phyloP scores from a whole-genome alignment of 305 asterid genomes.

The Fraxinus sp. region DNA sequence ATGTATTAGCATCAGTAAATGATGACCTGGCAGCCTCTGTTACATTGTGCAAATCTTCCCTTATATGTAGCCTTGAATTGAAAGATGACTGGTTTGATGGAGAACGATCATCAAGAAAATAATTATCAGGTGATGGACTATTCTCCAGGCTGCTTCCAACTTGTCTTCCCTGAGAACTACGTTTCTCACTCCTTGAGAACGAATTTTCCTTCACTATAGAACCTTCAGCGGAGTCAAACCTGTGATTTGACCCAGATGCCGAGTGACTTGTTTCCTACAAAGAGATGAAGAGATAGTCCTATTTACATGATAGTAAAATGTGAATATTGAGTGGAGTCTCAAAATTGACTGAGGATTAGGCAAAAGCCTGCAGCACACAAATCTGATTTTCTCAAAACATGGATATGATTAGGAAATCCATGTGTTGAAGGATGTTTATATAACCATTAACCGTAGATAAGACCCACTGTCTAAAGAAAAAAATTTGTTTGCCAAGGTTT shows the following conservation, averaged over 20 bases:
- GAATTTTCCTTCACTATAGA: conserved; percentile 31
- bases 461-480: neutral
- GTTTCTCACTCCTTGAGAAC: conserved; percentile 29
- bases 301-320: neutral
- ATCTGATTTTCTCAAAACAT: neutral
- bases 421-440: neutral
- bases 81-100: conserved; percentile 42
- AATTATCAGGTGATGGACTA: conserved; percentile 38
- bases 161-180: conserved; percentile 29
- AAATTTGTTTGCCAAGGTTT: neutral
- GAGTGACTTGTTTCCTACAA: conserved; percentile 56
- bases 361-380: neutral
- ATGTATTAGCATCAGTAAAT: conserved; percentile 36
- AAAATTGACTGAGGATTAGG: neutral
- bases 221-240: conserved; percentile 37
- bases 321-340: neutral
- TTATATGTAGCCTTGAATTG: conserved; percentile 30
- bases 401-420: neutral
- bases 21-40: conserved; percentile 38
- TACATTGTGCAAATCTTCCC: conserved; percentile 40
- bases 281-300: conserved; percentile 14
- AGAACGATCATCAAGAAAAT: conserved; percentile 37
- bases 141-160: conserved; percentile 31
- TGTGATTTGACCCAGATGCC: conserved; percentile 37
- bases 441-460: neutral